Conservation (phyloP, 306 rosid genomes). For the Citrullus colocynthis region DNA sequence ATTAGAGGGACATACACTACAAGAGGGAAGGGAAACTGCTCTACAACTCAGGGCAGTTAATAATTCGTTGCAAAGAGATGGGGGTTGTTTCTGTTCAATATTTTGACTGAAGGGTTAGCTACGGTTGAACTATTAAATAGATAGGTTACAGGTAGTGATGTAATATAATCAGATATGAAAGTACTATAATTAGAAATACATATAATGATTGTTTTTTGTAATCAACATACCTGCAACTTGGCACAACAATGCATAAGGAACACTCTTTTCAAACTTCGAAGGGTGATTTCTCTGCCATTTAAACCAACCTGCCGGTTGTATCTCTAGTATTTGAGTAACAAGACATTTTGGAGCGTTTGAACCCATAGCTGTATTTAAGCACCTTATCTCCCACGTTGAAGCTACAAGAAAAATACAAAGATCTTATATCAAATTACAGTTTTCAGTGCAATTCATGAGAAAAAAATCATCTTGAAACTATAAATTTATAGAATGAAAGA, state of each 20-base stretch:
- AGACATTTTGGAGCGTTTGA: conserved; percentile 48
- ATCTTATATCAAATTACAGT: background rate
- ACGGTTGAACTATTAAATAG: background rate
- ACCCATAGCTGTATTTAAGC: conserved; percentile 61
- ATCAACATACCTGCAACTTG: conserved; percentile 80
- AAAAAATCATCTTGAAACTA: background rate
- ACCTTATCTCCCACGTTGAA: conserved; percentile 86
- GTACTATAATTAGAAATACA: background rate
- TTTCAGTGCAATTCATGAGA: background rate
- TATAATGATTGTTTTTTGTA: background rate
- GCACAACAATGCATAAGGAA: conserved; percentile 72
- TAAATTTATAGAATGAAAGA: background rate
- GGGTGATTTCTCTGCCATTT: conserved; percentile 58
- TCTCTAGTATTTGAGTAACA: conserved; percentile 84
- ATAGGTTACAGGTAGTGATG: background rate
- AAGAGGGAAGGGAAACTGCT: background rate
- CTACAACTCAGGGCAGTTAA: background rate
- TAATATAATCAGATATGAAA: background rate
- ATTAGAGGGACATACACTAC: background rate
- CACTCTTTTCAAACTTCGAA: conserved; percentile 75
- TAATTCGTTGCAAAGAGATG: background rate
- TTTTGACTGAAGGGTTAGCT: background rate
- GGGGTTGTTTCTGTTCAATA: background rate
- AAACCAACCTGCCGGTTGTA: conserved; percentile 51
- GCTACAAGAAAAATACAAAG: conserved; percentile 31